Percentiles rank a stretch among this genome's conserved stretches.
These are phyloP conservation scores for Kuraishia borneana DNA, from an alignment of 805 yeast species.

Conservation along the genomic window DNA sequence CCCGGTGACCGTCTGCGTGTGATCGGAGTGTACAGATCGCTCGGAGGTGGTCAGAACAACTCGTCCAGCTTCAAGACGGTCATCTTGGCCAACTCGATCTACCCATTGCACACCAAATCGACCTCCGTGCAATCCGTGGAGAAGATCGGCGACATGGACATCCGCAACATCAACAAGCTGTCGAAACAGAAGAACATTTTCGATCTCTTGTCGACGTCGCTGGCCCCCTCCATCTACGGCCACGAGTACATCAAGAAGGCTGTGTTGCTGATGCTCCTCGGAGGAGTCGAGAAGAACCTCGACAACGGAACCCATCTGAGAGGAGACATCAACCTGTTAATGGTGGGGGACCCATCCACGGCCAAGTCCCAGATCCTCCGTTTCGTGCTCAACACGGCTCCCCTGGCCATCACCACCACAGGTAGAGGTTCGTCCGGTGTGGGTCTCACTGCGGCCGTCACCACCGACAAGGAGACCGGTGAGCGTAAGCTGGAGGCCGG, in stretches of 20 bases:
- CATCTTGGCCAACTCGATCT: conserved; percentile 81
- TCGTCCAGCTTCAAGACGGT: conserved; percentile 70
- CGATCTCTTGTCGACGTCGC: conserved; percentile 68
- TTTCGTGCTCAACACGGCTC: conserved; percentile 92
- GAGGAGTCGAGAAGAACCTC: conserved; percentile 90
- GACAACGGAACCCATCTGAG: conserved; percentile 94
- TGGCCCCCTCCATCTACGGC: conserved; percentile 95
- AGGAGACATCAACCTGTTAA: conserved; percentile 91
- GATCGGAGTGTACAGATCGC: conserved; percentile 86
- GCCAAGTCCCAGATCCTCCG: conserved; percentile 95
- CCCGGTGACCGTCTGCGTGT: conserved; percentile 95
- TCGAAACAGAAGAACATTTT: conserved; percentile 64
- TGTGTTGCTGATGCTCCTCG: conserved; percentile 78
- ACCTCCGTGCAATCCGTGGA: conserved; percentile 56
- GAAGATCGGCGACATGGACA: conserved; percentile 67
- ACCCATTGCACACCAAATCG: conserved; percentile 80
- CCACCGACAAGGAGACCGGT: conserved; percentile 93
- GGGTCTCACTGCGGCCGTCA: conserved; percentile 98
- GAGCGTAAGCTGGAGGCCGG: conserved; percentile 96
- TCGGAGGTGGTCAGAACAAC: conserved; percentile 62
- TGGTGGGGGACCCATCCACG: conserved; percentile 99
- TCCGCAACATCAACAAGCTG: conserved; percentile 74
- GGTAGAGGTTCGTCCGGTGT: conserved; percentile 99
- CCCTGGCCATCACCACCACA: conserved; percentile 93
- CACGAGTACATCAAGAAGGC: conserved; percentile 88